Base-by-base conservation (phyloP, 345 rosid genomes). In the Cardiospermum halicacabum region DNA sequence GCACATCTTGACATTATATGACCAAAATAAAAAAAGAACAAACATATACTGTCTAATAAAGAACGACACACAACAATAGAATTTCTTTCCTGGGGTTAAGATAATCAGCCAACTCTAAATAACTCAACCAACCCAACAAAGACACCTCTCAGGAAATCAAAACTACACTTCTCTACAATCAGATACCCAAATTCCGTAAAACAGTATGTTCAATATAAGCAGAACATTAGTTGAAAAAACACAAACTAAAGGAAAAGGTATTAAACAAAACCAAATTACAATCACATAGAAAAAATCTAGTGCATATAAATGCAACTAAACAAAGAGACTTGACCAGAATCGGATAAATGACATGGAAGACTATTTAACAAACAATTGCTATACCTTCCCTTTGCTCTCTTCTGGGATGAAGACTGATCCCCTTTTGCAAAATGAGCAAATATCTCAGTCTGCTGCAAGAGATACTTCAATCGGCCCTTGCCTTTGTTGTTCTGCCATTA, bases 351-450 rank as follows among this genome's bases (percentile, higher is more conserved):
- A 43, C 4, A 21, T 4, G 9, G 34, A 31, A 45, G 0, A 45
- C 47, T 66, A 34, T 32, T 42, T 40, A 59, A 19, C 51, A 57
- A 18, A 7, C 57, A 58, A 34, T 34, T 3, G 58, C n/a, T 47
- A 58, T 55, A 94, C 99, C 95, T 94, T 77, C 99, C 99, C 75
- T 87, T 94, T 3, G 61, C 71, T 79, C 83, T 86, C 76, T 82
- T 94, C 72, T 79, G 89, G 0, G 91, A 67, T 62, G 96, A 58
- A 15, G 97, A 85, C 21, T 78, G 86, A 67, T 83, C 94, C 24
- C 84, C 85, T 83, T 94, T 94, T 11, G 97, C 96, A 85, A 91
- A 94, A 66, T 94, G 97, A 60, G 97, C 93, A 83, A 94, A 91
- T 66, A 94, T 73, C 89, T 94, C 99, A 0, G 99, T 94, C 66